Percentiles rank a stretch among this genome's conserved stretches.
phyloP scores from a whole-genome alignment of 352 stramenopile genomes.

The Pythium monospermum region DNA sequence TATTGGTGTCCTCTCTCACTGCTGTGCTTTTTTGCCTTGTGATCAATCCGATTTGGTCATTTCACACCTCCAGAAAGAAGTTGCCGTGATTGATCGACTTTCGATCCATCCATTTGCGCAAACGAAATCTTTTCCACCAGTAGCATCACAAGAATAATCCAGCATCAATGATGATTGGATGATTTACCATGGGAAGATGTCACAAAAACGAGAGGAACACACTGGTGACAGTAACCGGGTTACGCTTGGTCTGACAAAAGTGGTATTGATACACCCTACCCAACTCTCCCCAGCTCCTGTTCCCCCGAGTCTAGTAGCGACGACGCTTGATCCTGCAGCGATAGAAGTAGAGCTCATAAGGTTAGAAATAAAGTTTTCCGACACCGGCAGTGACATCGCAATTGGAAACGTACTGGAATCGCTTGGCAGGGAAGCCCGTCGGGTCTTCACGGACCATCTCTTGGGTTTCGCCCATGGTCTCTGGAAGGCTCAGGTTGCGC shows the following conservation, averaged over 20 bases:
- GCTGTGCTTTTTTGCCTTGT: no score
- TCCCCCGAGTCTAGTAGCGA: no score
- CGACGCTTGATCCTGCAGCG: constrained; percentile 56
- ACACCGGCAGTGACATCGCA: not conserved
- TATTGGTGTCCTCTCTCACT: no score
- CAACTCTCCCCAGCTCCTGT: no score
- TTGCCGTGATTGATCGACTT: not conserved
- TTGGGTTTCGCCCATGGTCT: constrained; percentile 73
- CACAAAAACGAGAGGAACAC: not conserved
- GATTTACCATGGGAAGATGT: not conserved
- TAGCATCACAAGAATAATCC: not conserved
- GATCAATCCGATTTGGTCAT: no score
- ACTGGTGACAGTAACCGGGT: no score
- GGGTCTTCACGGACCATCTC: constrained; percentile 77
- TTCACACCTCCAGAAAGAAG: not conserved
- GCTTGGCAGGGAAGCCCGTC: constrained; percentile 80
- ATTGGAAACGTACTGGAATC: constrained; percentile 54
- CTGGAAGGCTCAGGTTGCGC: constrained; percentile 61
- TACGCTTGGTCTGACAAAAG: no score
- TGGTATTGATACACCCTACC: no score
- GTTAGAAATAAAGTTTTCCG: not conserved
- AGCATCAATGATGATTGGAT: not conserved
- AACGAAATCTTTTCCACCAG: constrained; percentile 12
- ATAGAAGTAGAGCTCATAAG: not conserved
- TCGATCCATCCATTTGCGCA: constrained; percentile 20